Evolutionary conservation across 2,329 filamentous ascomycete genomes (phyloP), one percentile per base, ranked within the genome.

Genomic region (Polytolypa hystricis): DNA sequence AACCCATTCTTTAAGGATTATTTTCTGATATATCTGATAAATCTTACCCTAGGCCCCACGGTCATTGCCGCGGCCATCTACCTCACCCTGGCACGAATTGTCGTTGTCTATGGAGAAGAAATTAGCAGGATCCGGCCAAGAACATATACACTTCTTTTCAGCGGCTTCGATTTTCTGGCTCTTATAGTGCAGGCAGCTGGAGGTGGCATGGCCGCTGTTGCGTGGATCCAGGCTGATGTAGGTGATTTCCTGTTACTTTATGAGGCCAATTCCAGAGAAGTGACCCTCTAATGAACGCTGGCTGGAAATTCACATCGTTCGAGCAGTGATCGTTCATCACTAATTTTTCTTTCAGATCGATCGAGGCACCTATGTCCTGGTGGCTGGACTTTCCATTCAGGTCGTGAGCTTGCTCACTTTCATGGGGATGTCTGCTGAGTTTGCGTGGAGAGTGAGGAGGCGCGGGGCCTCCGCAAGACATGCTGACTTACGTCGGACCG

Each of bases 141-240:
- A 12, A 42, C 19, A 9, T 37, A 29, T 26, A 36, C 38, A 5
- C 30, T 43, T 12, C 45, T 55, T 34, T 77, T 77, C 57, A 70
- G 77, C 48, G 65, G 70, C 30, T 74, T 68, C 56, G 73, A 77
- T 51, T 47, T 74, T 30, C 39, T 72, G 41, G 73, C 71, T 7
- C 63, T 77, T 2, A 45, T 73, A 28, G 59, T 77, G 2, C 73
- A 77, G 48, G 69, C 67, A 11, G 57, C 61, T 0, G 73, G 73
- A 33, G 73, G 71, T 14, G 70, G 57, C 31, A 47, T 74, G 31
- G 64, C 67, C 20, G 57, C 63, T 10, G 49, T 58, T 14, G 57
- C 65, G 39, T n/a, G n/a, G n/a, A n/a, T n/a, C n/a, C n/a, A n/a
- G n/a, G n/a, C n/a, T n/a, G n/a, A n/a, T n/a, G n/a, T n/a, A n/a